These are phyloP conservation scores for Alternaria panax DNA, from an alignment of 2,329 filamentous ascomycete species.

Conservation along the genomic window DNA sequence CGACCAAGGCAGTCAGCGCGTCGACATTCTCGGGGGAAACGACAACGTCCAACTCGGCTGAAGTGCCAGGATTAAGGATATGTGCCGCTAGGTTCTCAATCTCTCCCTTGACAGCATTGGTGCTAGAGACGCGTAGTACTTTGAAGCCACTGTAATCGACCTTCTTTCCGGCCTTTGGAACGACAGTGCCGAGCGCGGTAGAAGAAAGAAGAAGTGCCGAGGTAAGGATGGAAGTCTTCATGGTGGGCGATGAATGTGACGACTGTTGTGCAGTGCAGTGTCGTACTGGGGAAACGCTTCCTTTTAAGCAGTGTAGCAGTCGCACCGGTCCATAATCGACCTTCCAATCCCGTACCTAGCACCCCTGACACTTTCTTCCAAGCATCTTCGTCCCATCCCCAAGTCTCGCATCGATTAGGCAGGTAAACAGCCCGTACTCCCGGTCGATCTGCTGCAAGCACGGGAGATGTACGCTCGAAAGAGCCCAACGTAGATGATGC, in stretches of 20 bases:
- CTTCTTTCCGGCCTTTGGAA: constrained; percentile 39
- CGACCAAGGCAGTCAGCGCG: constrained; percentile 37
- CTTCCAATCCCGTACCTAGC: constrained; percentile 29
- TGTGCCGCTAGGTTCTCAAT: constrained; percentile 44
- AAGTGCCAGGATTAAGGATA: constrained; percentile 43
- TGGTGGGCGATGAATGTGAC: constrained; percentile 21
- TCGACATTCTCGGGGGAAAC: constrained; percentile 45
- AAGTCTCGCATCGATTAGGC: constrained; percentile 27
- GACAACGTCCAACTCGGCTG: constrained; percentile 42
- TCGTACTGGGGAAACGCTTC: neutral
- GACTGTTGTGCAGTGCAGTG: constrained; percentile 4
- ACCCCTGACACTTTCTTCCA: constrained; percentile 17
- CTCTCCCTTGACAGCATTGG: constrained; percentile 33
- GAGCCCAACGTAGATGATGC: constrained; percentile 15
- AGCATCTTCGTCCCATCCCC: constrained; percentile 13
- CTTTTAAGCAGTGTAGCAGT: constrained; percentile 24
- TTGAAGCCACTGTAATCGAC: constrained; percentile 50
- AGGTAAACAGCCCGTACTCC: constrained; percentile 26
- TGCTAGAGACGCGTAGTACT: constrained; percentile 39
- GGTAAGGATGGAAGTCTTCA: constrained; percentile 41
- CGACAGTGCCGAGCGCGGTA: constrained; percentile 31
- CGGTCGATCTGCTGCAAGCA: constrained; percentile 22
- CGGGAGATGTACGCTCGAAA: constrained; percentile 32
- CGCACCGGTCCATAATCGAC: constrained; percentile 11
- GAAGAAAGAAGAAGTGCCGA: constrained; percentile 34